Evolutionary conservation across 768 basidiomycete genomes (phyloP), one percentile per base, ranked within the genome.

Genomic region (Lactifluus hygrophoroides): DNA sequence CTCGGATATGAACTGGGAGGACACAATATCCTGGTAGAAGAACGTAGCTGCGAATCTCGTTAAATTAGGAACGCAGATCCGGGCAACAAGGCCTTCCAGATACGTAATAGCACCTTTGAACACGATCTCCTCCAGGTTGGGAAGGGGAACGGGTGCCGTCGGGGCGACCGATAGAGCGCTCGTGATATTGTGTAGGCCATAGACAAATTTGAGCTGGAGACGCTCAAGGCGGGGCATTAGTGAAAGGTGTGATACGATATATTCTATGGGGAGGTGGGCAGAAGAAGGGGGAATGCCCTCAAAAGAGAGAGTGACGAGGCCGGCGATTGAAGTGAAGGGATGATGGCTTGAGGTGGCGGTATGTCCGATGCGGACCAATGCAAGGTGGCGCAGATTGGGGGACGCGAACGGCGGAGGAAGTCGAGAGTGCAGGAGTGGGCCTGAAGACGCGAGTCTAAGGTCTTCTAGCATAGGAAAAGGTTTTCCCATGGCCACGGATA

Each of bases 91-190:
- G 9, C 50, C 35, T 27, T 51, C 50, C 8, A 51, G 9, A 28
- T 51, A 51, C 3, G 16, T 17, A 25, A 23, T 38, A 27, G 10
- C 37, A 10, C 50, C 50, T 3, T 38, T 25, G 16, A 51, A 51
- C 0, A 11, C 0, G 11, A 51, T n/a, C 1, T 25, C 5, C 2
- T 16, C 3, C 8, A 51, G 25, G 2, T 28, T 25, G 11, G 37
- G 37, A n/a, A 51, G 50, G 2, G 35, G 40, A 3, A 51, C 10
- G 9, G 4, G 45, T 16, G 45, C 14, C 25, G 84, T 37, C 34
- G 21, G 49, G 9, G 21, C 13, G 19, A 32, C 1, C 9, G 10
- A 21, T 16, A 5, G 1, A n/a, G 3, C 8, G 16, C 5, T 14
- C 16, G 2, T 17, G 25, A 25, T n/a, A 6, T 38, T 5, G 10